These are phyloP conservation scores for Mycena vulgaris DNA, from an alignment of 768 basidiomycete species.

Conservation along the genomic window DNA sequence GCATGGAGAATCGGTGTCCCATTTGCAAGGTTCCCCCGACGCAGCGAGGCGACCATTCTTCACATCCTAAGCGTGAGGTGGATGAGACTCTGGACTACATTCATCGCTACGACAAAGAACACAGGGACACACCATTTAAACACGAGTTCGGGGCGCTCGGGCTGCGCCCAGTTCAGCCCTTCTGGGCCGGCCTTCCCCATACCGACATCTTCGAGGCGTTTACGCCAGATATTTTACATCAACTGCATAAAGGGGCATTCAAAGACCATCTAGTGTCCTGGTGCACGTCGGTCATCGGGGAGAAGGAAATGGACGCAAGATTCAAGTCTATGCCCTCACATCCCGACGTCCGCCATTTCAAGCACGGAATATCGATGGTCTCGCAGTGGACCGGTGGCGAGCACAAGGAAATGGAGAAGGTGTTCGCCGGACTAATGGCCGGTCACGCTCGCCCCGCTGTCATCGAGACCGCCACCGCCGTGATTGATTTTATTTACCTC, in stretches of 20 bases:
- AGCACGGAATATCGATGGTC: slow-evolving; percentile 49
- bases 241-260: slow-evolving; percentile 65
- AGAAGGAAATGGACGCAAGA: slow-evolving; percentile 51
- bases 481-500: slow-evolving; percentile 44
- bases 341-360: slow-evolving; percentile 49
- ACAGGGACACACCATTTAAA: slow-evolving; percentile 35
- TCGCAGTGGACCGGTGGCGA: slow-evolving; percentile 55
- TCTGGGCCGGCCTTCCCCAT: slow-evolving; percentile 58
- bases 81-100: neutral
- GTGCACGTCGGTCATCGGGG: slow-evolving; percentile 44
- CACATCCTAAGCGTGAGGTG: neutral
- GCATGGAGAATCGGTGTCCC: neutral
- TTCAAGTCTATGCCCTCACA: slow-evolving; percentile 49
- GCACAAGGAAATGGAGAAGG: slow-evolving; percentile 47
- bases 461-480: slow-evolving; percentile 32
- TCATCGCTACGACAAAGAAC: slow-evolving; percentile 38
- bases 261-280: slow-evolving; percentile 59
- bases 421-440: slow-evolving; percentile 46
- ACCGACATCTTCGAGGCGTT: slow-evolving; percentile 56
- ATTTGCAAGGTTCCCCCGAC: slow-evolving; percentile 32
- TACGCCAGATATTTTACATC: slow-evolving; percentile 63
- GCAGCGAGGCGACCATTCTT: neutral
- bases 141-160: slow-evolving; percentile 20
- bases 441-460: slow-evolving; percentile 50
- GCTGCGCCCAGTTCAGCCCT: slow-evolving; percentile 44